These are phyloP conservation scores for Ustilago esculenta DNA, from an alignment of 1,284 basidiomycete genomes.

Conservation along the genomic window DNA sequence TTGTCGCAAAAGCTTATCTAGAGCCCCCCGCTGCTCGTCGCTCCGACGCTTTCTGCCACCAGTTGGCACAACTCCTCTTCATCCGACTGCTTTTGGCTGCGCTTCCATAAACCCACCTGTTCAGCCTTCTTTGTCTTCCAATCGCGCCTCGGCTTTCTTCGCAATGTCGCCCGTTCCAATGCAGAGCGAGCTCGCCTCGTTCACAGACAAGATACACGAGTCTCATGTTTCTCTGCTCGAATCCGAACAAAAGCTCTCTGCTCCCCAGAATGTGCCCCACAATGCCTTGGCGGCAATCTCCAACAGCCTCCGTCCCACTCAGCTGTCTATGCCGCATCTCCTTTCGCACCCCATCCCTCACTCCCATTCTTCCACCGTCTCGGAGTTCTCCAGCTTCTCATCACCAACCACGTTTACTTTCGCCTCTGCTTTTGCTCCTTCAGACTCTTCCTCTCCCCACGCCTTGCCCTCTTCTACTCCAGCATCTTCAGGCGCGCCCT, in stretches of 20 bases:
- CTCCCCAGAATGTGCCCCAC: not conserved
- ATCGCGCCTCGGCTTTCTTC: too few species aligned
- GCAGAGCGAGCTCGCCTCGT: too few species aligned
- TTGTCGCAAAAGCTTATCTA: too few species aligned
- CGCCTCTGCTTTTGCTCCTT: slow-evolving; percentile 7
- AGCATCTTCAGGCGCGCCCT: slow-evolving; percentile 20
- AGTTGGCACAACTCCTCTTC: too few species aligned
- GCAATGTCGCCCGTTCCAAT: slow-evolving; percentile 25
- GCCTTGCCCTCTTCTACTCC: slow-evolving; percentile 11
- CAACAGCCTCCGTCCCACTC: slow-evolving; percentile 7
- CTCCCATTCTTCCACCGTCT: slow-evolving; percentile 7
- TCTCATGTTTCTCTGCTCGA: too few species aligned
- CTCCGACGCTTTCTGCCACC: too few species aligned
- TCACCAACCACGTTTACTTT: slow-evolving; percentile 14
- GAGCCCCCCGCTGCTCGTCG: too few species aligned
- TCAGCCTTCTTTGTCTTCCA: not conserved
- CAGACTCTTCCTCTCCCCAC: slow-evolving; percentile 3
- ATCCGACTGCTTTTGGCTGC: too few species aligned
- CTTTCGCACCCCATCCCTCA: not conserved
- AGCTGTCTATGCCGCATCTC: slow-evolving; percentile 7
- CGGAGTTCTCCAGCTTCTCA: slow-evolving; percentile 10
- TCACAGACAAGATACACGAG: too few species aligned
- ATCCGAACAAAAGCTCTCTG: not conserved
- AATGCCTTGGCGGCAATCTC: not conserved
- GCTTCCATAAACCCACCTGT: too few species aligned